phyloP scores from a whole-genome alignment of 202 grass and related monocot species.

The Schoenoplectus tabernaemontani region DNA sequence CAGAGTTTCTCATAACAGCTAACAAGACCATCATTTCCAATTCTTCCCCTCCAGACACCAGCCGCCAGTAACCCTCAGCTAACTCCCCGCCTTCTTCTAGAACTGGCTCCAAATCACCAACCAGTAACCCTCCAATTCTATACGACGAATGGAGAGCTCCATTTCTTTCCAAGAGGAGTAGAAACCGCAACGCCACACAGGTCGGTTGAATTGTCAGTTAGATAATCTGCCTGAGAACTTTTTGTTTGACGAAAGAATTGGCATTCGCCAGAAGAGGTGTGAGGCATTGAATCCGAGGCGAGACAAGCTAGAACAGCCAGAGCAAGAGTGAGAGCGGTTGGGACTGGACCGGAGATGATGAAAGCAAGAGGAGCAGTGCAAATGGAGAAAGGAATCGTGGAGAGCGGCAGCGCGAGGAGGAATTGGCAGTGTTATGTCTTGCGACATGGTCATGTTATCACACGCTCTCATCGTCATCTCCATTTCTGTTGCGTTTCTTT shows the following conservation, averaged over 20 bases:
- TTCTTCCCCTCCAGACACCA: background rate
- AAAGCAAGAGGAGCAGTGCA: constrained; percentile 64
- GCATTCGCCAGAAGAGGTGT: constrained; percentile 62
- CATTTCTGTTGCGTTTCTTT: background rate
- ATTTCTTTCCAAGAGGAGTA: constrained; percentile 33
- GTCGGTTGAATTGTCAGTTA: constrained; percentile 33
- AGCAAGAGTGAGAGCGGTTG: constrained; percentile 21
- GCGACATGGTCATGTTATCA: constrained; percentile 31
- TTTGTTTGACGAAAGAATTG: constrained; percentile 29
- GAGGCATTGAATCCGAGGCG: constrained; percentile 25
- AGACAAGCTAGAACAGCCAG: constrained; percentile 38
- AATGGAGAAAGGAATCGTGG: constrained; percentile 41
- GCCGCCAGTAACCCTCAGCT: constrained; percentile 22
- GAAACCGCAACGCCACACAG: constrained; percentile 56
- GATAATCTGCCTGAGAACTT: background rate
- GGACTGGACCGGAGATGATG: constrained; percentile 21
- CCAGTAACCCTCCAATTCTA: constrained; percentile 60
- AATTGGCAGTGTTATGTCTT: constrained; percentile 52
- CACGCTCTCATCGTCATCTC: constrained; percentile 61
- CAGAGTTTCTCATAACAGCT: constrained; percentile 62
- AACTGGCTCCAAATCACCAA: constrained; percentile 37
- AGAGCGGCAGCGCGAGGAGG: constrained; percentile 46
- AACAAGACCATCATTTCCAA: constrained; percentile 49
- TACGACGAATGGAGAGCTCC: constrained; percentile 12
- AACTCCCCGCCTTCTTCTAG: constrained; percentile 42